Evolutionary conservation across 257 asterid genomes (phyloP).

Genomic region (Penstemon barbatus): DNA sequence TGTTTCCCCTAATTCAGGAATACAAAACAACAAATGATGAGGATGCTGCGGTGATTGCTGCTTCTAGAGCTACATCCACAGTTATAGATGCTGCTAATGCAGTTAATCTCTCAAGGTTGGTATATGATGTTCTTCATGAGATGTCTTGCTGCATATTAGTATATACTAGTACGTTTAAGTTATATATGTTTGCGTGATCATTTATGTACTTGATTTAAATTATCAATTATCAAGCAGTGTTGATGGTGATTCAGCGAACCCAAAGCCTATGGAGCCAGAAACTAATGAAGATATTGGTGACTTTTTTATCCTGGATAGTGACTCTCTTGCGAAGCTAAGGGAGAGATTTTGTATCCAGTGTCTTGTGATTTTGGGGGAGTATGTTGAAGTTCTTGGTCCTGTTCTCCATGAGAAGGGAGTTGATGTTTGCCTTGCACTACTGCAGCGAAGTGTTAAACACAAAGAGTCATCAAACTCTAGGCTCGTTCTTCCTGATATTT

Average conservation of each 20-base stretch:
- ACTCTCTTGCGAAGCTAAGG: slow-evolving; percentile 80
- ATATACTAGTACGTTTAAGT: too few relatives aligned
- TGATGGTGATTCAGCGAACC: slow-evolving; percentile 50
- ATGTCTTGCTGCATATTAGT: slow-evolving; percentile 6
- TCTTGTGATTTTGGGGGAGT: slow-evolving; percentile 87
- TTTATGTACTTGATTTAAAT: slow-evolving; percentile 8
- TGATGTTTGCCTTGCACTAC: slow-evolving; percentile 84
- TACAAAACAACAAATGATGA: slow-evolving; percentile 71
- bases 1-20: slow-evolving; percentile 50
- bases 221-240: slow-evolving; percentile 33
- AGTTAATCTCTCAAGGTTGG: slow-evolving; percentile 72
- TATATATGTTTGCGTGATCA: neutral
- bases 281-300: slow-evolving; percentile 61
- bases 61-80: slow-evolving; percentile 84
- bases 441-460: slow-evolving; percentile 68
- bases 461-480: slow-evolving; percentile 53
- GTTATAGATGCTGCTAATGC: slow-evolving; percentile 89
- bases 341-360: slow-evolving; percentile 95
- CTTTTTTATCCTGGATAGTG: slow-evolving; percentile 54
- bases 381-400: slow-evolving; percentile 99
- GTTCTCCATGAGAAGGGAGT: slow-evolving; percentile 97
- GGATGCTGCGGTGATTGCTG: slow-evolving; percentile 86
- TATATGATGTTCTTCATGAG: slow-evolving; percentile 22
- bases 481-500: slow-evolving; percentile 70
- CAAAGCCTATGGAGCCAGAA: slow-evolving; percentile 55